phyloP scores from a whole-genome alignment of 768 basidiomycete species.

The Boletus reticuloceps region DNA sequence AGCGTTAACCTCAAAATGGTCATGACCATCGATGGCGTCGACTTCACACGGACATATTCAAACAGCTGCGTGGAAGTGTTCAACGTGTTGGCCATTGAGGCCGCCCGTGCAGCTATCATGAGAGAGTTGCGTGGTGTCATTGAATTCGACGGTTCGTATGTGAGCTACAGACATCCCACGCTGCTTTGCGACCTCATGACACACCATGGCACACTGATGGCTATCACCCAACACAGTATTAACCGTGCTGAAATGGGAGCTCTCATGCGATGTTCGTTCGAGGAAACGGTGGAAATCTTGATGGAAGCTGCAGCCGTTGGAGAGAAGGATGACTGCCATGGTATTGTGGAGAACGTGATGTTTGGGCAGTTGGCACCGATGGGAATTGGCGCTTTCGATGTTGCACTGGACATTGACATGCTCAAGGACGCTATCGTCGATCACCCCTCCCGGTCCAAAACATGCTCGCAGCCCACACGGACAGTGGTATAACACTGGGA shows the following conservation, averaged over 20 bases:
- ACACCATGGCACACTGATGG: conserved; percentile 92
- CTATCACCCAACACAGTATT: conserved; percentile 99
- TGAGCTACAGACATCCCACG: no score
- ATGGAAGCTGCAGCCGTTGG: conserved; percentile 99
- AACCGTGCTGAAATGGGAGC: conserved; percentile 99
- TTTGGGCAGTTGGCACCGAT: no score
- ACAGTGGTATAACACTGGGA: no score
- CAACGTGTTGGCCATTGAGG: conserved; percentile 94
- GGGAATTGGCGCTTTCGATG: no score
- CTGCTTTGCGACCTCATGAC: no score
- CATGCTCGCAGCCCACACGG: no score
- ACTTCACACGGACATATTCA: conserved; percentile 89
- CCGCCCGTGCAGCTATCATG: conserved; percentile 90
- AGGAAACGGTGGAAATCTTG: conserved; percentile 98
- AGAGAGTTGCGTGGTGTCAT: conserved; percentile 85
- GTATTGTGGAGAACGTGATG: conserved; percentile 99
- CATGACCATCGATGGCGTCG: conserved; percentile 93
- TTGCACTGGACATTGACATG: no score
- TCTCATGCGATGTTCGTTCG: conserved; percentile 97
- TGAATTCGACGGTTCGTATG: no score
- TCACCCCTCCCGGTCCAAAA: no score
- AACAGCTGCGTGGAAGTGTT: conserved; percentile 97
- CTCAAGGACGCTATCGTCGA: no score
- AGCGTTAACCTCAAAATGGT: conserved; percentile 95
- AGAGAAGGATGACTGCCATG: conserved; percentile 97